Percentiles rank a stretch among this genome's conserved stretches.
Evolutionary conservation across 2,329 filamentous ascomycete species (phyloP).

Genomic region (Neopestalotiopsis sp.): DNA sequence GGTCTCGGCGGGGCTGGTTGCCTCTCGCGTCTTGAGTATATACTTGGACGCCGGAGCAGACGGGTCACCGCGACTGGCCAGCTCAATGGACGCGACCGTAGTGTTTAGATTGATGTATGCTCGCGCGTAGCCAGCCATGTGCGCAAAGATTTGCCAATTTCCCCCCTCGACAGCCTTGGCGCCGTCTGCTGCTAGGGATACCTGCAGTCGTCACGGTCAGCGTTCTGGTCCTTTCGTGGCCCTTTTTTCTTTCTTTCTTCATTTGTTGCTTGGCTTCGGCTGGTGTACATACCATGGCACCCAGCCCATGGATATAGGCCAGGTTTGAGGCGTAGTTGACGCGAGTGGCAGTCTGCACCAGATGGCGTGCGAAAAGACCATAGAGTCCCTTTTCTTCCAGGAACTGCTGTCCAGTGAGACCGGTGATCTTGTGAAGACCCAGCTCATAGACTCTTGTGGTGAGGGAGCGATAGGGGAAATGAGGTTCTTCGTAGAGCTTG

Average conservation of each 20-base stretch:
- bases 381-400: slow-evolving; percentile 72
- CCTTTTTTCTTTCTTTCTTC: too few species aligned
- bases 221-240: neutral
- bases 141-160: slow-evolving; percentile 93
- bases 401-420: slow-evolving; percentile 75
- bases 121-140: slow-evolving; percentile 72
- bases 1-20: slow-evolving; percentile 25
- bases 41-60: slow-evolving; percentile 50
- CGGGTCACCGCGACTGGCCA: slow-evolving; percentile 48
- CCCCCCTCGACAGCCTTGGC: slow-evolving; percentile 81
- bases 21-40: slow-evolving; percentile 43
- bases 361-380: slow-evolving; percentile 72
- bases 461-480: slow-evolving; percentile 84
- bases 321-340: slow-evolving; percentile 96
- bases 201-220: slow-evolving; percentile 39
- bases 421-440: slow-evolving; percentile 69
- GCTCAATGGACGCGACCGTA: slow-evolving; percentile 65
- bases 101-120: slow-evolving; percentile 70
- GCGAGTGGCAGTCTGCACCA: slow-evolving; percentile 88
- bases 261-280: too few species aligned
- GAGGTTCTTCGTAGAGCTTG: slow-evolving; percentile 77
- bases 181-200: slow-evolving; percentile 87
- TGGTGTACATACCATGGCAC: slow-evolving; percentile 69
- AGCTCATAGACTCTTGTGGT: slow-evolving; percentile 70
- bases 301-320: slow-evolving; percentile 82